Conservation (phyloP, 306 rosid species). For the Medicago lupulina region DNA sequence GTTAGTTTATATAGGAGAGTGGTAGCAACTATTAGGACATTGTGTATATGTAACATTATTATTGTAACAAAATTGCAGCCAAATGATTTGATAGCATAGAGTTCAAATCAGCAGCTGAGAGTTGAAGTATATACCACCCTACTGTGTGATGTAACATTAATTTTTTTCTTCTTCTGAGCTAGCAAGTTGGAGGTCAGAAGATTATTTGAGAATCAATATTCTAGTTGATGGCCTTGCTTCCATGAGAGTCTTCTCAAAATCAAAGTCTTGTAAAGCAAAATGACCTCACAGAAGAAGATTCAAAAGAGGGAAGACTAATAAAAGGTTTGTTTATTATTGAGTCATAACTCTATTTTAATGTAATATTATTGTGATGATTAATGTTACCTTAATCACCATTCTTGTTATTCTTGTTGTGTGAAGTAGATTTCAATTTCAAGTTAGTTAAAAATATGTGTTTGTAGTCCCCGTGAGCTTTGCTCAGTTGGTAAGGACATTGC, state of each 20-base stretch:
- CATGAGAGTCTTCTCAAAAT: background rate
- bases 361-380: background rate
- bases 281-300: conserved; percentile 6
- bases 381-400: background rate
- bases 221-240: conserved; percentile 8
- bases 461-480: too few species aligned
- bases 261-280: conserved; percentile 17
- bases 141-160: background rate
- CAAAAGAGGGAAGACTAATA: background rate
- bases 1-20: conserved; percentile 44
- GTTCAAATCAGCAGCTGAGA: too few species aligned
- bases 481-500: too few species aligned
- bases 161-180: background rate
- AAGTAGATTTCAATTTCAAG: too few species aligned
- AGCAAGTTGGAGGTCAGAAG: background rate
- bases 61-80: conserved; percentile 39
- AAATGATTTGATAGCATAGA: conserved; percentile 1
- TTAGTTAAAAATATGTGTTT: too few species aligned
- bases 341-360: conserved; percentile 12
- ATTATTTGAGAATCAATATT: conserved; percentile 13
- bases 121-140: background rate
- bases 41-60: conserved; percentile 43
- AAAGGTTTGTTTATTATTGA: background rate
- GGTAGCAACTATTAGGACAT: conserved; percentile 48
- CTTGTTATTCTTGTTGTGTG: too few species aligned